phyloP scores from a whole-genome alignment of 768 basidiomycete species.

The Boletus tomentosulus region DNA sequence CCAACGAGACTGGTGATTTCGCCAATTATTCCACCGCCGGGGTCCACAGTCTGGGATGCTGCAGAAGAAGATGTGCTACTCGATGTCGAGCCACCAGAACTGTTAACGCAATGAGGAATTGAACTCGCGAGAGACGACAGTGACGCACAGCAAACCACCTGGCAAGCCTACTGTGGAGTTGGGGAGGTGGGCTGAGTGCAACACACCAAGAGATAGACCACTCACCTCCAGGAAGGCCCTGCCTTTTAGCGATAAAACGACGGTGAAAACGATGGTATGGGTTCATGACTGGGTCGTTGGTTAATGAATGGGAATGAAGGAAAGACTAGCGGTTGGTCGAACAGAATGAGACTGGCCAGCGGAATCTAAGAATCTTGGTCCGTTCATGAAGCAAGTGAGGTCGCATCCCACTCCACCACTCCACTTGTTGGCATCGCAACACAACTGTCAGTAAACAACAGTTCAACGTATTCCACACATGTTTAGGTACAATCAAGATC shows the following conservation, averaged over 20 bases:
- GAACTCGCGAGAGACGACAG: neutral
- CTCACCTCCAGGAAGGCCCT: conserved; percentile 30
- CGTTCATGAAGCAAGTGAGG: neutral
- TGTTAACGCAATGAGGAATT: conserved; percentile 3
- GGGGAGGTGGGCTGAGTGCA: neutral
- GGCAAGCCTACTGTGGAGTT: conserved; percentile 5
- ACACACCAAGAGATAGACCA: neutral
- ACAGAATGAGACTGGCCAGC: conserved; percentile 3
- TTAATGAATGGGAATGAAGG: conserved; percentile 21
- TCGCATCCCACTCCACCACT: conserved; percentile 10
- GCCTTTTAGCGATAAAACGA: conserved; percentile 22
- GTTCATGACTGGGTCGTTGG: conserved; percentile 18
- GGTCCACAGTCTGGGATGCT: neutral
- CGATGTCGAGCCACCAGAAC: conserved; percentile 7
- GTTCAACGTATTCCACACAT: too few species aligned
- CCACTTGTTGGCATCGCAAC: conserved; percentile 33
- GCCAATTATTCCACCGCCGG: conserved; percentile 8
- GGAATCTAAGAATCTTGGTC: neutral
- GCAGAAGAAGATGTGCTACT: neutral
- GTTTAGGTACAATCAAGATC: neutral
- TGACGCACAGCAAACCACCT: conserved; percentile 23
- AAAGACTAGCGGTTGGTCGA: conserved; percentile 15
- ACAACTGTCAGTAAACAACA: neutral
- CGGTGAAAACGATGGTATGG: conserved; percentile 10
- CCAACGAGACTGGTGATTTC: conserved; percentile 13